These are phyloP conservation scores for Penicillium sclerotigenum DNA, from an alignment of 2,329 filamentous ascomycete species.

Conservation along the genomic window DNA sequence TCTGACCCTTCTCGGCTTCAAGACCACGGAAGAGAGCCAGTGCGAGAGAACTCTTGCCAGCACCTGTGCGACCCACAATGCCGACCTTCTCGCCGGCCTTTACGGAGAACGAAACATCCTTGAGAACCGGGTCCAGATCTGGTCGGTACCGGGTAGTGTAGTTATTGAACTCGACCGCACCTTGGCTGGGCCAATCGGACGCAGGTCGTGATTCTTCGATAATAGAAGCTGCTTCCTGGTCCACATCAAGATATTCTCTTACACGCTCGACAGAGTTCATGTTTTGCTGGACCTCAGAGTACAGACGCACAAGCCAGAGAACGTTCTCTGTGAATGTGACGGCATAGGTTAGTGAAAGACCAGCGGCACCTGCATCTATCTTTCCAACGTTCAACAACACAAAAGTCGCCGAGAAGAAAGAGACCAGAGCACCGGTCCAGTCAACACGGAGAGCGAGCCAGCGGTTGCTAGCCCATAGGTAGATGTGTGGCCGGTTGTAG, in stretches of 20 bases:
- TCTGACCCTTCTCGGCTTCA: slow-evolving; percentile 85
- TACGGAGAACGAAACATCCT: slow-evolving; percentile 81
- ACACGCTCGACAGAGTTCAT: slow-evolving; percentile 99
- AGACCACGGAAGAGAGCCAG: slow-evolving; percentile 89
- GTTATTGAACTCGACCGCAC: slow-evolving; percentile 79
- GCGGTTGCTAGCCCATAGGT: slow-evolving; percentile 92
- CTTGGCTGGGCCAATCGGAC: slow-evolving; percentile 78
- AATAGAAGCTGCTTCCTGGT: slow-evolving; percentile 80
- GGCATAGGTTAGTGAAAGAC: slow-evolving; percentile 90
- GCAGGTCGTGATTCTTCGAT: slow-evolving; percentile 75
- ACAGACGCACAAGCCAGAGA: slow-evolving; percentile 90
- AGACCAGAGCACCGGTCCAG: slow-evolving; percentile 81
- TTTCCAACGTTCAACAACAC: slow-evolving; percentile 77
- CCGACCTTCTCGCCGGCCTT: slow-evolving; percentile 86
- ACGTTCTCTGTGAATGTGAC: slow-evolving; percentile 97
- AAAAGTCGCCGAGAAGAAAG: slow-evolving; percentile 91
- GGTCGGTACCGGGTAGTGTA: slow-evolving; percentile 87
- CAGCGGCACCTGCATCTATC: slow-evolving; percentile 86
- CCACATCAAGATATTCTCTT: slow-evolving; percentile 94
- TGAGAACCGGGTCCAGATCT: slow-evolving; percentile 83
- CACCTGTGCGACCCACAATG: slow-evolving; percentile 91
- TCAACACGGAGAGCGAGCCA: slow-evolving; percentile 95
- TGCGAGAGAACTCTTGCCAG: slow-evolving; percentile 92
- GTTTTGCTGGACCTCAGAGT: slow-evolving; percentile 94
- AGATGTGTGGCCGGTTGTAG: slow-evolving; percentile 90